Evolutionary conservation across 2,329 filamentous ascomycete species (phyloP).

Genomic region (Aquanectria penicillioides): DNA sequence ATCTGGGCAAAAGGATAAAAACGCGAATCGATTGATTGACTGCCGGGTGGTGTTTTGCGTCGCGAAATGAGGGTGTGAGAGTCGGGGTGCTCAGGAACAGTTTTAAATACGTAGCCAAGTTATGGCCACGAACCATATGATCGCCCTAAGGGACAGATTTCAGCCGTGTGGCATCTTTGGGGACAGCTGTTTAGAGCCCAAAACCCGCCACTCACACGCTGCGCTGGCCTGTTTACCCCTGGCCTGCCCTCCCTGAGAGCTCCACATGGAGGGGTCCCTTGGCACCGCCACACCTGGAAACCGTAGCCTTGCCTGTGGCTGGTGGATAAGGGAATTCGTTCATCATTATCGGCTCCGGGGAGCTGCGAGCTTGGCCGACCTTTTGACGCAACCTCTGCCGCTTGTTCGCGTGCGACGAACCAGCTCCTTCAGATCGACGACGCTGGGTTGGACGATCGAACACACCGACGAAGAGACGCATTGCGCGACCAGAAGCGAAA

Average conservation of each 20-base stretch:
- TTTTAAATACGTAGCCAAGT: slow-evolving; percentile 29
- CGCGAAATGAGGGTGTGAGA: slow-evolving; percentile 1
- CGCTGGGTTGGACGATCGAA: too few relatives aligned
- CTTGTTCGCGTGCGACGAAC: neutral
- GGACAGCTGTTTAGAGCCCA: slow-evolving; percentile 45
- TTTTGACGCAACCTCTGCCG: neutral
- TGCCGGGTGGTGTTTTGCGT: too few relatives aligned
- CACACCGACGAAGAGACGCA: too few relatives aligned
- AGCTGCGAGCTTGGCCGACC: neutral
- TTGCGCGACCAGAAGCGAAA: neutral
- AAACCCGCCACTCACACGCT: slow-evolving; percentile 22
- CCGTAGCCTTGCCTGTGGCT: slow-evolving; percentile 22
- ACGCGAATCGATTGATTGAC: neutral
- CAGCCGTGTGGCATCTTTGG: slow-evolving; percentile 37
- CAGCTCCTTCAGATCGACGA: too few relatives aligned
- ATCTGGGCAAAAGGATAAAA: neutral
- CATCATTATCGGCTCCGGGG: slow-evolving; percentile 4
- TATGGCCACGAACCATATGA: slow-evolving; percentile 19
- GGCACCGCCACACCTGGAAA: slow-evolving; percentile 18
- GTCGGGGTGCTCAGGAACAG: neutral
- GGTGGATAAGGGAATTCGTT: slow-evolving; percentile 10
- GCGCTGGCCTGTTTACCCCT: neutral
- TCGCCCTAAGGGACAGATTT: slow-evolving; percentile 43
- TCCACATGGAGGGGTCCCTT: neutral
- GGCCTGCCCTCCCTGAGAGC: neutral